phyloP scores from a whole-genome alignment of 2,329 filamentous ascomycete genomes.

The Fusarium stilboides region DNA sequence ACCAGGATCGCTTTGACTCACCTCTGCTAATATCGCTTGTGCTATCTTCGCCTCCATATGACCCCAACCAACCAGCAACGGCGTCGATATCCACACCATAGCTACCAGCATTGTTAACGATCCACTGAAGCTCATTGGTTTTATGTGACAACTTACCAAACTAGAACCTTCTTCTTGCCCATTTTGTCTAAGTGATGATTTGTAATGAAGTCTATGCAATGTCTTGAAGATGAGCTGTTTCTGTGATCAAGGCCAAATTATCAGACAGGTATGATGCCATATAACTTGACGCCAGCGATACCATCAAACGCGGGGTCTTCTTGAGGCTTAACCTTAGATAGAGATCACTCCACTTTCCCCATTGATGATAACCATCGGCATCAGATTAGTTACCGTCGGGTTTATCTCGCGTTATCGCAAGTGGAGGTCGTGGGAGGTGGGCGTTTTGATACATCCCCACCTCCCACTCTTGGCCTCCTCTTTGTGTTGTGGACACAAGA shows the following conservation, averaged over 20 bases:
- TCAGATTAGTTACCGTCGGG: neutral
- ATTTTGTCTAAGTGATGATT: neutral
- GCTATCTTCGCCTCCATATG: slow-evolving; percentile 82
- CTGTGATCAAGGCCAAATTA: neutral
- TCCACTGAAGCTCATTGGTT: too few relatives aligned
- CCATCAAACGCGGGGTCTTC: neutral
- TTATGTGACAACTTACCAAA: neutral
- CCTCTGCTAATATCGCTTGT: slow-evolving; percentile 81
- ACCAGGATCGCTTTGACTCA: slow-evolving; percentile 43
- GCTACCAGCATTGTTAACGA: slow-evolving; percentile 52
- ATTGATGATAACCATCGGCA: neutral
- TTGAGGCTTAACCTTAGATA: neutral
- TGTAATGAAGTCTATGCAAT: neutral
- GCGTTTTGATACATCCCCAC: slow-evolving; percentile 1
- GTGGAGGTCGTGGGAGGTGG: neutral
- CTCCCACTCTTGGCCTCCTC: slow-evolving; percentile 3
- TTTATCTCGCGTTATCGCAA: slow-evolving; percentile 8
- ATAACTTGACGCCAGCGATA: neutral
- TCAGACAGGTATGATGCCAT: neutral
- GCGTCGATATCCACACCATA: slow-evolving; percentile 84
- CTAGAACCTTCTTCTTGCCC: slow-evolving; percentile 16
- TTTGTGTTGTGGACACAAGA: neutral
- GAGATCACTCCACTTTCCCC: slow-evolving; percentile 2
- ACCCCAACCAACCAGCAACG: slow-evolving; percentile 83
- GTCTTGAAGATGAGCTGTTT: neutral